A percentile compares a stretch with the other conserved stretches of the same genome.
These are phyloP conservation scores for Penicillium pancosmium DNA, from an alignment of 495 filamentous ascomycete genomes.

Conservation along the genomic window DNA sequence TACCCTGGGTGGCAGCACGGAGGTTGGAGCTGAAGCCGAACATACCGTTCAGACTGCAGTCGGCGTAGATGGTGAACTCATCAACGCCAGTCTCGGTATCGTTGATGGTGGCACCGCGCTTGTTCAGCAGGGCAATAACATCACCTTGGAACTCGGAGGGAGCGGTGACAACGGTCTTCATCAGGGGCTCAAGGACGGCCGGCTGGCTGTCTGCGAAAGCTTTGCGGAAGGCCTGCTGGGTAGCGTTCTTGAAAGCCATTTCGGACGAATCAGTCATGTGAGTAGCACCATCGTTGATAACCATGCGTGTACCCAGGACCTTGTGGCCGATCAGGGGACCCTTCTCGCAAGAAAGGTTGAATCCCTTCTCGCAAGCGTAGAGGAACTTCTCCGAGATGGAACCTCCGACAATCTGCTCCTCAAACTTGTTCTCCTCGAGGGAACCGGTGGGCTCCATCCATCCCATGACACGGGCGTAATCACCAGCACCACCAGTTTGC, in stretches of 20 bases:
- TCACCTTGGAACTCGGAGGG: slow-evolving; percentile 98
- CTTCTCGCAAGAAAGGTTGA: slow-evolving; percentile 79
- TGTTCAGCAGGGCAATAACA: slow-evolving; percentile 92
- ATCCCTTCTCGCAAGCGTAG: slow-evolving; percentile 94
- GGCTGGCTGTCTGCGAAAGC: slow-evolving; percentile 80
- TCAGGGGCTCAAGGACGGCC: slow-evolving; percentile 88
- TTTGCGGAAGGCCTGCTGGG: slow-evolving; percentile 96
- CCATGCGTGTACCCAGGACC: slow-evolving; percentile 87
- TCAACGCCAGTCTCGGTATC: slow-evolving; percentile 95
- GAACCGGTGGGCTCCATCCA: slow-evolving; percentile 83
- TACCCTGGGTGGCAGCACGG: slow-evolving; percentile 93
- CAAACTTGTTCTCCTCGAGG: slow-evolving; percentile 79
- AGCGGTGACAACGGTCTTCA: slow-evolving; percentile 96
- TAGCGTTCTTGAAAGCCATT: slow-evolving; percentile 96
- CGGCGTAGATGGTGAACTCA: slow-evolving; percentile 92
- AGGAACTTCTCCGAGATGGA: slow-evolving; percentile 96
- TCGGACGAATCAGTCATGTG: slow-evolving; percentile 99
- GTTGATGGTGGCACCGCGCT: slow-evolving; percentile 91
- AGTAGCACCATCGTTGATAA: slow-evolving; percentile 94
- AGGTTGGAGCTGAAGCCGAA: slow-evolving; percentile 93
- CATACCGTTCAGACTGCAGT: slow-evolving; percentile 94
- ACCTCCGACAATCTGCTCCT: slow-evolving; percentile 84
- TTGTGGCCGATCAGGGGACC: slow-evolving; percentile 92
- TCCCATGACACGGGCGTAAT: slow-evolving; percentile 91
- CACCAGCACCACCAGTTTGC: slow-evolving; percentile 94